phyloP scores from a whole-genome alignment of 1,139 yeast species.

The Lodderomyces jiufengensis region DNA sequence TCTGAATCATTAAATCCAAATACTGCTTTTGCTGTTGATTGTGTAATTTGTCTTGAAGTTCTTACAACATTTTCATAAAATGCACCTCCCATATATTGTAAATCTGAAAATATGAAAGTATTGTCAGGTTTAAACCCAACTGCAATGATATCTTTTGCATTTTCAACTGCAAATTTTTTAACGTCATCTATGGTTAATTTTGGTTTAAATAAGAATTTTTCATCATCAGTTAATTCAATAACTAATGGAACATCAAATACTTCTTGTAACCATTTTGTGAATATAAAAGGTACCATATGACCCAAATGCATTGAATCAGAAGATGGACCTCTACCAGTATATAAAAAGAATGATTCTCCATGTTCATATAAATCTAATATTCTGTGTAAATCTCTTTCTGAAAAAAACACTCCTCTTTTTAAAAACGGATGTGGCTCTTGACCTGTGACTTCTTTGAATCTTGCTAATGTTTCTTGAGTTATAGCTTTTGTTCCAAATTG shows the following conservation, averaged over 20 bases:
- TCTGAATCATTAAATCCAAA: constrained; percentile 96
- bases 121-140: constrained; percentile 93
- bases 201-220: constrained; percentile 91
- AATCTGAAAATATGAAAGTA: constrained; percentile 91
- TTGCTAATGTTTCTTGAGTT: constrained; percentile 62
- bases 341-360: constrained; percentile 91
- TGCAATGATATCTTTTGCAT: constrained; percentile 91
- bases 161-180: constrained; percentile 69
- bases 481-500: constrained; percentile 86
- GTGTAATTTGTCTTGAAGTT: constrained; percentile 92
- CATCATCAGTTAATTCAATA: constrained; percentile 95
- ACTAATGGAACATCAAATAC: constrained; percentile 97
- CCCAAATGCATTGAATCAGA: constrained; percentile 95
- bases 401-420: constrained; percentile 88
- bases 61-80: constrained; percentile 93
- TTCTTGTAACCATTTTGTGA: constrained; percentile 97
- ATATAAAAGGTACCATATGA: constrained; percentile 92
- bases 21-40: constrained; percentile 95
- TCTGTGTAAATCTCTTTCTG: constrained; percentile 79
- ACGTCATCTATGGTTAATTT: constrained; percentile 87
- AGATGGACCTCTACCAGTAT: constrained; percentile 98
- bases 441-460: constrained; percentile 84
- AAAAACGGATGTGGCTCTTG: constrained; percentile 89
- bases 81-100: constrained; percentile 88
- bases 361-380: constrained; percentile 89